phyloP scores from a whole-genome alignment of 2,329 filamentous ascomycete genomes.

The Phialophora verrucosa region DNA sequence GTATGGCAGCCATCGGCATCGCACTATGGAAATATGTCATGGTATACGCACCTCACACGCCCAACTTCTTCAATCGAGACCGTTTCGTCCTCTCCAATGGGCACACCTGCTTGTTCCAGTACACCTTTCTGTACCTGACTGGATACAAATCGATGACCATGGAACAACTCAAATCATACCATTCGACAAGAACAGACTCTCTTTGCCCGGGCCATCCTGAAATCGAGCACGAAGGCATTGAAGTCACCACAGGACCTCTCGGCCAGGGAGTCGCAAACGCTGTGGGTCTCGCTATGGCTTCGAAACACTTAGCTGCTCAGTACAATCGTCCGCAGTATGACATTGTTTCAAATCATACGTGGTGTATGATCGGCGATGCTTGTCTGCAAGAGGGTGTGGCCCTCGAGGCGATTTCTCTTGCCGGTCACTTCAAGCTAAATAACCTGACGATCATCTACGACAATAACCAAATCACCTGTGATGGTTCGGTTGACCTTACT shows the following conservation, averaged over 20 bases:
- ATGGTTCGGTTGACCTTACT: slow-evolving; percentile 60
- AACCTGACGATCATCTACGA: slow-evolving; percentile 65
- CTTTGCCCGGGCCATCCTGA: slow-evolving; percentile 58
- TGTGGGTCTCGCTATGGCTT: slow-evolving; percentile 63
- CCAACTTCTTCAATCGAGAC: slow-evolving; percentile 65
- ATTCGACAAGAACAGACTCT: slow-evolving; percentile 34
- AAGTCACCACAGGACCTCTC: slow-evolving; percentile 64
- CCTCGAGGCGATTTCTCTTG: slow-evolving; percentile 62
- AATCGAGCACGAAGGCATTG: slow-evolving; percentile 61
- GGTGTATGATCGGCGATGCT: slow-evolving; percentile 64
- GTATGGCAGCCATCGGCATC: slow-evolving; percentile 61
- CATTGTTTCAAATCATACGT: slow-evolving; percentile 57
- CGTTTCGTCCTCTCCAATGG: slow-evolving; percentile 68
- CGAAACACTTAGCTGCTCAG: slow-evolving; percentile 58
- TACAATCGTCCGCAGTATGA: slow-evolving; percentile 58
- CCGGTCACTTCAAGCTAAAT: slow-evolving; percentile 61
- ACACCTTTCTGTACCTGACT: slow-evolving; percentile 44
- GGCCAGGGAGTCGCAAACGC: slow-evolving; percentile 67
- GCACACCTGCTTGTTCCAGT: slow-evolving; percentile 36
- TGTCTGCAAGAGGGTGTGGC: slow-evolving; percentile 65
- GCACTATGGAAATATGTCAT: slow-evolving; percentile 63
- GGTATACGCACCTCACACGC: slow-evolving; percentile 53
- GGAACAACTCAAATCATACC: slow-evolving; percentile 46
- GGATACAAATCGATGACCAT: slow-evolving; percentile 45
- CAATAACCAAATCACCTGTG: slow-evolving; percentile 66